Percentiles rank a stretch among this genome's conserved stretches.
These are phyloP conservation scores for Erythrophleum fordii DNA, from an alignment of 306 rosid species.

Conservation along the genomic window DNA sequence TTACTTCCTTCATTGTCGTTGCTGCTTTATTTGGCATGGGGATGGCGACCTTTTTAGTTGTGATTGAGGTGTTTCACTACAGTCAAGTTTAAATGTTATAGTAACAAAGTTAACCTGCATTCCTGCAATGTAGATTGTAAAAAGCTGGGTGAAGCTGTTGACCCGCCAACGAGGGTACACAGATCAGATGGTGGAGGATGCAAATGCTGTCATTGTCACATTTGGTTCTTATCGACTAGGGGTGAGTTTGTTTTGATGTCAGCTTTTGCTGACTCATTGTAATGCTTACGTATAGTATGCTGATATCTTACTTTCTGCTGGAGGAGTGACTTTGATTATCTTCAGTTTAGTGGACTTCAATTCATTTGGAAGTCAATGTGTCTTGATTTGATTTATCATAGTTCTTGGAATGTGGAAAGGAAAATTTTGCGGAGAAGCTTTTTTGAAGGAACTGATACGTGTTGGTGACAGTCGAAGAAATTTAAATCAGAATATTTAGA, in stretches of 20 bases:
- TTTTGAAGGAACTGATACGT: neutral
- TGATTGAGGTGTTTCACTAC: slow-evolving; percentile 8
- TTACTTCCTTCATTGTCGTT: slow-evolving; percentile 8
- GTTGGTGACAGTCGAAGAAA: neutral
- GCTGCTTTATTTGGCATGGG: neutral
- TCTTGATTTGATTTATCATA: slow-evolving; percentile 1
- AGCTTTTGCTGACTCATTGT: slow-evolving; percentile 5
- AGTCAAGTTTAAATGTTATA: slow-evolving; percentile 19
- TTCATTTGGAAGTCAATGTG: slow-evolving; percentile 21
- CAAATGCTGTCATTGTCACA: slow-evolving; percentile 71
- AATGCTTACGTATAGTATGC: slow-evolving; percentile 14
- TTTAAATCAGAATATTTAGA: neutral
- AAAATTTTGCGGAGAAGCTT: neutral
- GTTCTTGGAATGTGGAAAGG: slow-evolving; percentile 20
- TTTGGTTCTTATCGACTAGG: slow-evolving; percentile 76
- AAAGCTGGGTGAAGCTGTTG: slow-evolving; percentile 70
- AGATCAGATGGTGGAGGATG: slow-evolving; percentile 80
- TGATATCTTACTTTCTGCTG: neutral
- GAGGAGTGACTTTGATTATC: slow-evolving; percentile 14
- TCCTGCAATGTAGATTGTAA: slow-evolving; percentile 65
- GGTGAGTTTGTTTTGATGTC: slow-evolving; percentile 44
- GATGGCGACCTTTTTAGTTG: slow-evolving; percentile 19
- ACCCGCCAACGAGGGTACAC: slow-evolving; percentile 69
- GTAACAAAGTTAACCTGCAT: slow-evolving; percentile 34
- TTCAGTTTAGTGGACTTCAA: slow-evolving; percentile 20